A percentile compares a stretch with the other conserved stretches of the same genome.
Conservation (phyloP, 306 rosid genomes). For the Clitoria ternatea region DNA sequence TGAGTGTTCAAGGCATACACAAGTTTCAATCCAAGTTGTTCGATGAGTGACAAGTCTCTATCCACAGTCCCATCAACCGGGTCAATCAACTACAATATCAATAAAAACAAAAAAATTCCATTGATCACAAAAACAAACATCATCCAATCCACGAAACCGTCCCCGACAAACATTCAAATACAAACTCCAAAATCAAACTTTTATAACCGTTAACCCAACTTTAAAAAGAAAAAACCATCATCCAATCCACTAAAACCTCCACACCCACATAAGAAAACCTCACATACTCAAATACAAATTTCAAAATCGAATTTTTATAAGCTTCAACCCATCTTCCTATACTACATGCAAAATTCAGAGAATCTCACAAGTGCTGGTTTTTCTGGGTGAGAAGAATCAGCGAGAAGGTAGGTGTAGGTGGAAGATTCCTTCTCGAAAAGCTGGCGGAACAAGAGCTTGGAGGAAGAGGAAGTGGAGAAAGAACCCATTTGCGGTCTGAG, state of each 20-base stretch:
- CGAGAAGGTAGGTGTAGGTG: constrained; percentile 85
- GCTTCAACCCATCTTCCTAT: not conserved
- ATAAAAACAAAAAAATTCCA: not conserved
- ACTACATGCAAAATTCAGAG: not conserved
- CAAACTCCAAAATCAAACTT: not conserved
- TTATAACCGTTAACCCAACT: not conserved
- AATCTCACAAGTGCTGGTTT: constrained; percentile 70
- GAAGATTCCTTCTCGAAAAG: constrained; percentile 96
- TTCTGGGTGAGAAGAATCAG: constrained; percentile 65
- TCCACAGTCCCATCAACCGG: constrained; percentile 92
- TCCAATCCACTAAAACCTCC: constrained; percentile 1
- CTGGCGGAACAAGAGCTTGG: constrained; percentile 81
- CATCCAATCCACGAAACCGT: constrained; percentile 2
- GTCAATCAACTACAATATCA: constrained; percentile 74
- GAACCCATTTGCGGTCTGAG: constrained; percentile 46
- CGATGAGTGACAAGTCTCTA: constrained; percentile 71
- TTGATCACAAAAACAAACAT: constrained; percentile 7
- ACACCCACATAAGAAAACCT: constrained; percentile 5
- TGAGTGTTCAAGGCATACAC: constrained; percentile 89
- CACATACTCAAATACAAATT: not conserved
- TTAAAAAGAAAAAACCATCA: not conserved
- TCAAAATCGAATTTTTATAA: constrained; percentile 7
- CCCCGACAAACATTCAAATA: not conserved
- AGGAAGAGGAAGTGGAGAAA: constrained; percentile 31
- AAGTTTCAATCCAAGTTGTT: constrained; percentile 69